phyloP scores from a whole-genome alignment of 176 grass and related monocot genomes.

The Eragrostis nindensis region DNA sequence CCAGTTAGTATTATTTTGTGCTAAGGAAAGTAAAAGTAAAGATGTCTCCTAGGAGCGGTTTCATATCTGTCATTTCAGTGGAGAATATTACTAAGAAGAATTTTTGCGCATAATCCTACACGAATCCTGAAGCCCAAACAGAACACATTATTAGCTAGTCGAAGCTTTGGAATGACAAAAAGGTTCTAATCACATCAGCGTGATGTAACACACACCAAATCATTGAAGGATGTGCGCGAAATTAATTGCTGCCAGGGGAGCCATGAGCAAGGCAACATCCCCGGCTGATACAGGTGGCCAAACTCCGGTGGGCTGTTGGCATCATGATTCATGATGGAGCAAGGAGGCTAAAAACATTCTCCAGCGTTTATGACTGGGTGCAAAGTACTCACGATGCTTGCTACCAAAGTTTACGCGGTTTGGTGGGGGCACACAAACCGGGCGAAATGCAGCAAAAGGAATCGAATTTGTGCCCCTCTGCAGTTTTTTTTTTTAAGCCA shows the following conservation, averaged over 20 bases:
- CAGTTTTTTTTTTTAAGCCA: neutral
- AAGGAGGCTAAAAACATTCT: conserved; percentile 11
- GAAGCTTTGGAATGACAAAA: neutral
- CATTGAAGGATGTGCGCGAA: neutral
- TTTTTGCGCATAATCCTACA: neutral
- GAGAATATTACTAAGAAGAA: neutral
- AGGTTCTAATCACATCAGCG: neutral
- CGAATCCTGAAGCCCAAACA: neutral
- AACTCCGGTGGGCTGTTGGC: conserved; percentile 30
- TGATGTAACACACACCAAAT: neutral
- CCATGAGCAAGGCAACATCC: neutral
- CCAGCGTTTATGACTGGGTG: conserved; percentile 4
- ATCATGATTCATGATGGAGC: conserved; percentile 8
- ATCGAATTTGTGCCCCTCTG: conserved; percentile 3
- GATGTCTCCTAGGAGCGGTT: neutral
- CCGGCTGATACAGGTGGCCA: conserved; percentile 18
- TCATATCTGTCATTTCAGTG: neutral
- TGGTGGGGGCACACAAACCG: neutral
- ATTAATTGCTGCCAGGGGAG: conserved; percentile 18
- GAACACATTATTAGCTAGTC: neutral
- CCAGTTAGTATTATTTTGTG: neutral
- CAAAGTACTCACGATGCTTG: neutral
- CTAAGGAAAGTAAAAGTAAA: neutral
- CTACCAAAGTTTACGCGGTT: neutral
- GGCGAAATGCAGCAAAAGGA: conserved; percentile 14